These are phyloP conservation scores for Sporothrix globosa DNA, from an alignment of 2,329 filamentous ascomycete species.

Conservation along the genomic window DNA sequence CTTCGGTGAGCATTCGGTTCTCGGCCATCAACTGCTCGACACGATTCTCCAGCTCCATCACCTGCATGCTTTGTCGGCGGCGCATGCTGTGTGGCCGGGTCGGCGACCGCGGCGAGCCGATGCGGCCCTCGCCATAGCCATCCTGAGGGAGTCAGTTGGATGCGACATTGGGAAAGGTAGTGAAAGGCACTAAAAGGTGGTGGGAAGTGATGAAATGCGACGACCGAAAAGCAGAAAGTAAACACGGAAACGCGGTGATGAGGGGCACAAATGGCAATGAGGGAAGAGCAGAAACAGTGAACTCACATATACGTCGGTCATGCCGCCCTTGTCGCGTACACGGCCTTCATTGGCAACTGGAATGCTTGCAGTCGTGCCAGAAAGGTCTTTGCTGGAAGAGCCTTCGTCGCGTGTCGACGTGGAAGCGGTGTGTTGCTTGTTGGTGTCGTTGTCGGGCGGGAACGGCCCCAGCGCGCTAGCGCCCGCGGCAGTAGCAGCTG, in stretches of 20 bases:
- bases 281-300: slow-evolving; percentile 33
- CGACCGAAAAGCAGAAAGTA: neutral
- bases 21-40: slow-evolving; percentile 85
- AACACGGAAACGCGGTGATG: neutral
- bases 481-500: neutral
- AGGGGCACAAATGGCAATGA: slow-evolving; percentile 5
- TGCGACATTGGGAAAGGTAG: neutral
- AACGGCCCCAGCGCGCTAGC: slow-evolving; percentile 17
- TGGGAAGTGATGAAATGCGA: neutral
- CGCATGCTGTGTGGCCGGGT: slow-evolving; percentile 94
- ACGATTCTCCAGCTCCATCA: slow-evolving; percentile 83
- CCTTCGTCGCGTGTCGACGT: slow-evolving; percentile 33
- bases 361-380: slow-evolving; percentile 48
- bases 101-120: slow-evolving; percentile 86
- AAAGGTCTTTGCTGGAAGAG: slow-evolving; percentile 34
- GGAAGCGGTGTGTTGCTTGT: slow-evolving; percentile 36
- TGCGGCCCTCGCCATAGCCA: slow-evolving; percentile 86
- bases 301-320: slow-evolving; percentile 95
- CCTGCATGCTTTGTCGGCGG: slow-evolving; percentile 95
- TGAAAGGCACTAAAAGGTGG: too few species aligned
- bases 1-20: slow-evolving; percentile 77
- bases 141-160: slow-evolving; percentile 60
- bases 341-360: slow-evolving; percentile 87
- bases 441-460: slow-evolving; percentile 24
- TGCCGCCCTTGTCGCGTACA: slow-evolving; percentile 73